These are phyloP conservation scores for Clarireedia homoeocarpa DNA, from an alignment of 2,329 filamentous ascomycete genomes.

Conservation along the genomic window DNA sequence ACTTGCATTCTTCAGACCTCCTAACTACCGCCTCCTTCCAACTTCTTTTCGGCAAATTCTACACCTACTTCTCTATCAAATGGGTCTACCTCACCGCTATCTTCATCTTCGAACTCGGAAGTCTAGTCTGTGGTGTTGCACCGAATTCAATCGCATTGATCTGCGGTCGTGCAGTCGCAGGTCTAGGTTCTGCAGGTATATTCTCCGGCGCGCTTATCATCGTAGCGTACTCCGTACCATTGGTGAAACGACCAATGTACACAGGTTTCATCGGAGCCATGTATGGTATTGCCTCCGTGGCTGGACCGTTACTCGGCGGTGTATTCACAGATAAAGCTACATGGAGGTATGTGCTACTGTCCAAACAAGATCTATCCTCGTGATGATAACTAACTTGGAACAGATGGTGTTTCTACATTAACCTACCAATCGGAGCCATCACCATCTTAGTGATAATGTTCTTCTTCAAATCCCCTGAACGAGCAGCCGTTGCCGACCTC, in stretches of 20 bases:
- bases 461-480: constrained; percentile 32
- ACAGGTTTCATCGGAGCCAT: constrained; percentile 30
- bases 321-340: constrained; percentile 33
- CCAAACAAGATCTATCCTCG: too few species aligned
- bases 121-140: constrained; percentile 28
- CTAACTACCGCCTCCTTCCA: constrained; percentile 13
- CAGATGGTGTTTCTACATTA: constrained; percentile 25
- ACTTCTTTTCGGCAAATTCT: constrained; percentile 28
- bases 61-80: constrained; percentile 28
- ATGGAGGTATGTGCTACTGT: neutral
- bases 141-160: constrained; percentile 30
- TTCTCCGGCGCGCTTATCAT: constrained; percentile 25
- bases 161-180: constrained; percentile 29
- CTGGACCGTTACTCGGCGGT: constrained; percentile 29
- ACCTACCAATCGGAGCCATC: constrained; percentile 29
- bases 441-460: constrained; percentile 34
- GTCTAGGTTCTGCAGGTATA: constrained; percentile 23
- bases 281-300: constrained; percentile 35
- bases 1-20: neutral
- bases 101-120: constrained; percentile 30
- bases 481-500: constrained; percentile 30
- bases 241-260: constrained; percentile 14
- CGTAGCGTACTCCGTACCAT: constrained; percentile 14
- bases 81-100: constrained; percentile 30
- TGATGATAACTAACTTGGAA: neutral